These are phyloP conservation scores for Cucurbita pepo DNA, from an alignment of 306 rosid species.

Conservation along the genomic window DNA sequence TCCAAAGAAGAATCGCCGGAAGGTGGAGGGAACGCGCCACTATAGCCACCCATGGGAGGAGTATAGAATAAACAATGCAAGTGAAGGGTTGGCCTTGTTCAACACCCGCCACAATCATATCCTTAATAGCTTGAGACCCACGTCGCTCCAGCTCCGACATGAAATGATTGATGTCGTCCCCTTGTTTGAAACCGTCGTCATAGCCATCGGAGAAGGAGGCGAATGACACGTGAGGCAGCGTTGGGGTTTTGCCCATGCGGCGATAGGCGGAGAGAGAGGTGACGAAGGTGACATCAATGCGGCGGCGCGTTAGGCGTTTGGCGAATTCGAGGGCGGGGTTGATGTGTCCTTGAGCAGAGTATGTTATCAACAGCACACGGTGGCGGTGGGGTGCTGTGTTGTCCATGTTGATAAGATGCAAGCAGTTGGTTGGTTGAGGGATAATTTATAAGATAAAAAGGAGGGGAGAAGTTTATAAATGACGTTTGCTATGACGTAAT, in stretches of 20 bases:
- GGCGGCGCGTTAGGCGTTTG: slow-evolving; percentile 11
- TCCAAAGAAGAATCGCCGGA: neutral
- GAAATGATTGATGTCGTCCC: neutral
- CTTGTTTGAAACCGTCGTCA: slow-evolving; percentile 8
- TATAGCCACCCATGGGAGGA: slow-evolving; percentile 17
- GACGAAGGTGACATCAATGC: slow-evolving; percentile 14
- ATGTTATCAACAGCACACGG: slow-evolving; percentile 8
- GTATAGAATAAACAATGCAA: slow-evolving; percentile 10
- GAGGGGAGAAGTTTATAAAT: too few species aligned
- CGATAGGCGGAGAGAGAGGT: slow-evolving; percentile 6
- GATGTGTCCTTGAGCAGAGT: slow-evolving; percentile 25
- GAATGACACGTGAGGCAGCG: neutral
- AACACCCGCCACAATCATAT: neutral
- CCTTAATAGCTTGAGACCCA: slow-evolving; percentile 11
- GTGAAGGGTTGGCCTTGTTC: slow-evolving; percentile 10
- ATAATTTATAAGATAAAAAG: too few species aligned
- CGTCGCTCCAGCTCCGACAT: neutral
- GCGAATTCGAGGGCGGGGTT: slow-evolving; percentile 24
- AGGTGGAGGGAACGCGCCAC: neutral
- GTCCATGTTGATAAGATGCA: too few species aligned
- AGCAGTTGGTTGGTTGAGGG: too few species aligned
- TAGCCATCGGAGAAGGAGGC: slow-evolving; percentile 21
- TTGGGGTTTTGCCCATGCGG: slow-evolving; percentile 2
- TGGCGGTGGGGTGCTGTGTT: neutral
- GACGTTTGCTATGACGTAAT: too few species aligned